Base-by-base conservation (phyloP, 78 protist genomes). In the Dictyostelium firmibasis region DNA sequence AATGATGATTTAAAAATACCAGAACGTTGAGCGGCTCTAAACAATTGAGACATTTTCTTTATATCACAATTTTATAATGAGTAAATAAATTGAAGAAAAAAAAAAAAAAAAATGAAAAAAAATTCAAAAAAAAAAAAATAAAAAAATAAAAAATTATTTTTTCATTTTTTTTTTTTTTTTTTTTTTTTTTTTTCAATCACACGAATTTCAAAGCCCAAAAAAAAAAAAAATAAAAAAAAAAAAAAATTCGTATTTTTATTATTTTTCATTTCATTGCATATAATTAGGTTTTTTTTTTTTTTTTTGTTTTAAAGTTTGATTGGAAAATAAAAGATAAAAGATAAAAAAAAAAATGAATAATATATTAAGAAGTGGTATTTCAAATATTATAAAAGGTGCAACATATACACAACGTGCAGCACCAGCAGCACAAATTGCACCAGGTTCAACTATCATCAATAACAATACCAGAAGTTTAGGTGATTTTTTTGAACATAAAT, bases 401-500 rank as follows among this genome's bases (percentile, higher is more conserved):
- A 36, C 16, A 10, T 29, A 14, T 50, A 57, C 62, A 27, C 76
- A 67, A 67, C 76, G 76, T 47, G 57, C 57, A 47, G 8, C 57
- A 7, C 8, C 57, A 7, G 13, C 57, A 47, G 13, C 57, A 47
- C 57, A 38, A 31, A 14, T 43, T 62, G 43, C 76, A 83, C 29
- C 25, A 27, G 57, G 43, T 20, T 23, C 44, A 33, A 83, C 72
- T 0, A 60, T 60, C 1, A 60, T n/a, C 78, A 84, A 62, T 84
- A 29, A 79, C 33, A 38, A 25, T 35, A 23, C n/a, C n/a, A 18
- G 74, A 35, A 85, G 96, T 0, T 75, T 92, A 41, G 72, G 75
- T n/a, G 81, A 92, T 7, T 70, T 92, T 14, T 92, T 92, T 35
- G 96, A 92, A 79, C 96, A 84, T 44, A 70, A 50, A 23, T 83